Evolutionary conservation across 2,329 filamentous ascomycete species (phyloP).

Genomic region (Xylaria sp.): DNA sequence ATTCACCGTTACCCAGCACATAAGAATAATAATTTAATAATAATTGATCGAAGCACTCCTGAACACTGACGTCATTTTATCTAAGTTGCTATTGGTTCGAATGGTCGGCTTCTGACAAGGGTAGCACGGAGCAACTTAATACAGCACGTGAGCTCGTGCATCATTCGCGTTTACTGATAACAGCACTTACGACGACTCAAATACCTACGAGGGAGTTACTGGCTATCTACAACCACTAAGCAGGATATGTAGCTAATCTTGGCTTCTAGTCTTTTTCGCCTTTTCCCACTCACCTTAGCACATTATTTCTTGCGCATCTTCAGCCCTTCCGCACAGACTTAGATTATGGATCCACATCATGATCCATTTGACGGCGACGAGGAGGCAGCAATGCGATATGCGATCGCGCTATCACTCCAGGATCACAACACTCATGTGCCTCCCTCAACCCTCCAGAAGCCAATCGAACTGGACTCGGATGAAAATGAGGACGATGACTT

Average conservation of each 20-base stretch:
- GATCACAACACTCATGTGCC: slow-evolving; percentile 37
- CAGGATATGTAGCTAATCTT: background rate
- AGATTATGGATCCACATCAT: slow-evolving; percentile 39
- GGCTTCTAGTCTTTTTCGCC: background rate
- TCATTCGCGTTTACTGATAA: slow-evolving; percentile 23
- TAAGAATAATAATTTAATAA: background rate
- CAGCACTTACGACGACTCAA: background rate
- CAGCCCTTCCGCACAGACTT: background rate
- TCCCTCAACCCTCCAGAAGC: slow-evolving; percentile 35
- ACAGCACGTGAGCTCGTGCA: slow-evolving; percentile 33
- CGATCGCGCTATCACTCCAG: slow-evolving; percentile 68
- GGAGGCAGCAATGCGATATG: slow-evolving; percentile 68
- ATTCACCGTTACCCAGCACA: background rate
- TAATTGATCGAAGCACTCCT: background rate
- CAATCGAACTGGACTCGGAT: slow-evolving; percentile 49
- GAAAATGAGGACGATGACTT: slow-evolving; percentile 48
- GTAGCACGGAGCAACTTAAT: slow-evolving; percentile 1
- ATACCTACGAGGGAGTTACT: background rate
- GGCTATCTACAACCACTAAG: background rate
- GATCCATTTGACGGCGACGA: slow-evolving; percentile 55
- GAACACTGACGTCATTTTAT: slow-evolving; percentile 20
- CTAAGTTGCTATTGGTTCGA: background rate
- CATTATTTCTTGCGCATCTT: background rate
- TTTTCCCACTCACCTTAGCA: background rate
- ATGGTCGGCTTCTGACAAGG: background rate